Base-by-base conservation (phyloP, 139 green algal species). In the Eudorina sp. region DNA sequence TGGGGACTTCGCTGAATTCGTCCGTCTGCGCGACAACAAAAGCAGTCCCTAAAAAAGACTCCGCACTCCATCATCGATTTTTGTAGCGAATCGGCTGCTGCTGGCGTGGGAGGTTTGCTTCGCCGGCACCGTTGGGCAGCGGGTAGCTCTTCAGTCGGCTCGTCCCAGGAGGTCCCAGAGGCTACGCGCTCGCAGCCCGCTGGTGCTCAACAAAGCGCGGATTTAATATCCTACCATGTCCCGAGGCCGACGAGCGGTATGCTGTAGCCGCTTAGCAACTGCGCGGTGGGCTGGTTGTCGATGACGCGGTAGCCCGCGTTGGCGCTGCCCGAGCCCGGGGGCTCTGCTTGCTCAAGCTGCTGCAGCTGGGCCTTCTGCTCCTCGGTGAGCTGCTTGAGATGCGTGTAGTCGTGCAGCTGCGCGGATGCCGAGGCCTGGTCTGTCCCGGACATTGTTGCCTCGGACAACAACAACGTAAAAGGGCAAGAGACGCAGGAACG, bases 161-260 rank as follows among this genome's bases (percentile, higher is more conserved):
- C n/a, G n/a, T n/a, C n/a, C n/a, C n/a, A n/a, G n/a, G n/a, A 51
- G 68, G 68, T 76, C 68, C 38, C 3, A 51, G 68, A 51, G 29
- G 36, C 36, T 16, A 31, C 36, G 68, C n/a, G n/a, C n/a, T n/a
- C n/a, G n/a, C n/a, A n/a, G n/a, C n/a, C n/a, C n/a, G n/a, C n/a
- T n/a, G n/a, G n/a, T n/a, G n/a, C n/a, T n/a, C n/a, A n/a, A n/a
- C n/a, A n/a, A n/a, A n/a, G n/a, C n/a, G n/a, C n/a, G n/a, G n/a
- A n/a, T n/a, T n/a, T n/a, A n/a, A n/a, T 25, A 2, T 31, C 88
- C 69, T 60, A 92, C 92, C 94, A 96, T 11, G 94, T 96, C 31
- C 94, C 94, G 3, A 96, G 81, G 9, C 94, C 94, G 0, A 96
- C 53, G 0, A 96, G 72, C 5, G 94, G 94, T 18, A 96, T 95